Base-by-base conservation (phyloP, 805 yeast species). In the Candida namnaoensis region DNA sequence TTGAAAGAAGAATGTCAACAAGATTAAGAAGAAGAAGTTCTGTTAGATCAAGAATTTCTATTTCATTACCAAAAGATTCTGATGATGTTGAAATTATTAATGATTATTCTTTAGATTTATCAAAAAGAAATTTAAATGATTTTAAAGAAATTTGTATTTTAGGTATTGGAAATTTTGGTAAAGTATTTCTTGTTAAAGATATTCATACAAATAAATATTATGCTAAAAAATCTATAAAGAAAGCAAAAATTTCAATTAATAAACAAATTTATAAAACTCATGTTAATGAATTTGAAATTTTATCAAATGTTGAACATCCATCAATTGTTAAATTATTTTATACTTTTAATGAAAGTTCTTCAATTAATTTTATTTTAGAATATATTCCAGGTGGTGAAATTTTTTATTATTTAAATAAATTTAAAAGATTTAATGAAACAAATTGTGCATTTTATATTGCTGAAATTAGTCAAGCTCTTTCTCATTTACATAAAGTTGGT, bases 351-450 rank as follows among this genome's bases (percentile, higher is more conserved):
- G 96, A 88, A 53, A 62, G 73, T 39, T 76, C 80, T 44, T 80
- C 82, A 53, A 77, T 88, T 35, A 84, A 88, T 57, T 58, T 88
- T 41, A 72, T 88, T 35, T 58, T 88, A 40, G 95, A 88, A 56
- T 88, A 81, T 56, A 81, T 90, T 28, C 91, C 88, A 36, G 96
- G 96, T 19, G 96, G 96, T 13, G 96, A 88, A 57, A 63, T 88
- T 32, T 88, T 68, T 40, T 63, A 51, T 37, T 72, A 70, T 51
- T 49, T 70, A 41, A 60, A 60, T 32, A 64, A 56, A 40, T 60
- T 50, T 45, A 64, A 66, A 32, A 71, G 72, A 42, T 62, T 71
- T 39, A 72, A 65, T 42, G 95, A 80, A 62, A 77, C 71, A 54
- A 74, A 78, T 33, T 84, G 88, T 3, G 78, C 88, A 3, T 86